phyloP scores from a whole-genome alignment of 2,329 filamentous ascomycete species.

The Aspergillus persii region DNA sequence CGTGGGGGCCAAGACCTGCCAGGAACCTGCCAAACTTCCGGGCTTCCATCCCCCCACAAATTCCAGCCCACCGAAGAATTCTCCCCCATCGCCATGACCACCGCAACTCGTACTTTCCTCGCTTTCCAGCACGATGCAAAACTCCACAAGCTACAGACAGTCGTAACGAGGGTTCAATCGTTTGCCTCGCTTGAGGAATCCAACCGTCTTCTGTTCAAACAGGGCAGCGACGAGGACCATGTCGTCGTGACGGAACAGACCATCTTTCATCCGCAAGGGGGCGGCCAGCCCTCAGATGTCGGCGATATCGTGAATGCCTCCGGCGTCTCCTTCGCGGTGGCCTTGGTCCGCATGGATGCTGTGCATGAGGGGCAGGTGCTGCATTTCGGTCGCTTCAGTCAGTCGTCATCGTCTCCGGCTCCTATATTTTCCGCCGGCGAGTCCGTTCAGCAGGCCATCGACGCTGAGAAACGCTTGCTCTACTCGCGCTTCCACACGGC shows the following conservation, averaged over 20 bases:
- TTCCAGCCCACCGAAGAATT: background rate
- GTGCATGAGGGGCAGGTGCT: slow-evolving; percentile 57
- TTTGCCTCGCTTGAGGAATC: slow-evolving; percentile 52
- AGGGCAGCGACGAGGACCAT: slow-evolving; percentile 50
- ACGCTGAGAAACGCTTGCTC: slow-evolving; percentile 58
- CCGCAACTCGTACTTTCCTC: slow-evolving; percentile 15
- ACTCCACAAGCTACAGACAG: slow-evolving; percentile 45
- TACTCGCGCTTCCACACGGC: slow-evolving; percentile 71
- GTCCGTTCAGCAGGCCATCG: slow-evolving; percentile 56
- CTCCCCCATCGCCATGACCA: background rate
- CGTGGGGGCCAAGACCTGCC: too few relatives aligned
- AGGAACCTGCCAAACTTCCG: background rate
- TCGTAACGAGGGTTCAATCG: slow-evolving; percentile 49
- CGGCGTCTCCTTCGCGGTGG: slow-evolving; percentile 51
- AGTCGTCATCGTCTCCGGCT: slow-evolving; percentile 9
- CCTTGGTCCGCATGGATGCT: slow-evolving; percentile 55
- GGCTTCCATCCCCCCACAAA: background rate
- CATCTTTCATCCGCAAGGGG: slow-evolving; percentile 75
- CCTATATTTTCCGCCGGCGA: slow-evolving; percentile 43
- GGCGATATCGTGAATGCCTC: slow-evolving; percentile 52
- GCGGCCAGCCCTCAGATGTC: slow-evolving; percentile 68
- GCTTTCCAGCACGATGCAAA: slow-evolving; percentile 39
- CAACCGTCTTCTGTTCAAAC: slow-evolving; percentile 59
- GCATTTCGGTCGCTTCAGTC: slow-evolving; percentile 62
- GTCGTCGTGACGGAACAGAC: slow-evolving; percentile 63